Percentiles rank a stretch among this genome's conserved stretches.
Conservation (phyloP, 768 basidiomycete species). For the Hebeloma cylindrosporum region DNA sequence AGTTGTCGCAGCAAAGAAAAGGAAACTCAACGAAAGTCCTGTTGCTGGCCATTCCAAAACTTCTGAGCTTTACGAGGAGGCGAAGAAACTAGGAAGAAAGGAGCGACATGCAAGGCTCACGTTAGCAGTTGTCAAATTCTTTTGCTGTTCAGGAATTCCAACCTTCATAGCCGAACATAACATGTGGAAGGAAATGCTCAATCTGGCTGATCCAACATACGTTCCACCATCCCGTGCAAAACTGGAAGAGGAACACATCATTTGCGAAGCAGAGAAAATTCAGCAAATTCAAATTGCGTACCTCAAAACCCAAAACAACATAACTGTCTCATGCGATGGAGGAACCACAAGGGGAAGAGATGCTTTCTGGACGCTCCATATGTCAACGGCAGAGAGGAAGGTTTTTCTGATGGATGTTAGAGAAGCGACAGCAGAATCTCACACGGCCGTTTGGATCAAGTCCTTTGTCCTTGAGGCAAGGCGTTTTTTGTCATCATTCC, state of each 20-base stretch:
- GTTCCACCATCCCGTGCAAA: conserved; percentile 6
- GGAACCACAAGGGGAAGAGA: conserved; percentile 22
- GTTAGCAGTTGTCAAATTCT: conserved; percentile 15
- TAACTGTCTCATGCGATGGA: conserved; percentile 20
- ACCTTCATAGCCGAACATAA: conserved; percentile 11
- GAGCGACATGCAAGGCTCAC: conserved; percentile 10
- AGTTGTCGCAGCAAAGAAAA: conserved; percentile 3
- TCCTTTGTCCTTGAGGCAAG: conserved; percentile 15
- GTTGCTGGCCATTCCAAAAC: too few species aligned
- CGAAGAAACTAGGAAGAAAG: conserved; percentile 4
- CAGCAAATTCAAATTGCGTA: conserved; percentile 5
- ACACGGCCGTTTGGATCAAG: conserved; percentile 27
- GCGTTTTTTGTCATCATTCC: not conserved
- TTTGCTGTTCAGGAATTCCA: conserved; percentile 18
- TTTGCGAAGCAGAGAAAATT: conserved; percentile 16
- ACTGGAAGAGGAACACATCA: conserved; percentile 18
- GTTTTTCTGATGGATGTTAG: conserved; percentile 28
- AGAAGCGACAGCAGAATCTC: conserved; percentile 26
- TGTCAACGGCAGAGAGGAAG: conserved; percentile 27
- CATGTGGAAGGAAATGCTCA: conserved; percentile 13
- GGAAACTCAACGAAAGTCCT: not conserved
- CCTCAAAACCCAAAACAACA: conserved; percentile 17
- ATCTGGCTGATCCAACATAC: conserved; percentile 12
- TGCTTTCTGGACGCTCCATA: conserved; percentile 31
- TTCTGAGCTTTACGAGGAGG: conserved; percentile 6